A percentile compares a stretch with the other conserved stretches of the same genome.
These are phyloP conservation scores for Scutellaria minor DNA, from an alignment of 257 asterid species.

Conservation along the genomic window DNA sequence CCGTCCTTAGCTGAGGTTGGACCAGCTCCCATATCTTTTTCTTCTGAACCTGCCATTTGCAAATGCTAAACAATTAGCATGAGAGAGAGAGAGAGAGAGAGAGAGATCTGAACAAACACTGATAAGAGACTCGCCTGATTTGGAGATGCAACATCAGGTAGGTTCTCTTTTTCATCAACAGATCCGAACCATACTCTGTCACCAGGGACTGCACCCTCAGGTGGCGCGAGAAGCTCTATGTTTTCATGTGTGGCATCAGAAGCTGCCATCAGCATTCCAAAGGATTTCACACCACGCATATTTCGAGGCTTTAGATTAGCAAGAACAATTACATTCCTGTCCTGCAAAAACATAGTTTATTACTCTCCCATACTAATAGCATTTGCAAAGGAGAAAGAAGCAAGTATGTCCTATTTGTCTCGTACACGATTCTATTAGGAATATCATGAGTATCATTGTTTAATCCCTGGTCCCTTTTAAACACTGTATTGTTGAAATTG, in stretches of 20 bases:
- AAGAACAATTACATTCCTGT: slow-evolving; percentile 73
- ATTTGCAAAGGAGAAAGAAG: neutral
- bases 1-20: slow-evolving; percentile 84
- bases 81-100: neutral
- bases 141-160: slow-evolving; percentile 85
- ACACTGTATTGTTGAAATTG: neutral
- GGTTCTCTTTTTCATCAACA: slow-evolving; percentile 60
- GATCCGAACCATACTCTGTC: slow-evolving; percentile 96
- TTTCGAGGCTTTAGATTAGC: slow-evolving; percentile 97
- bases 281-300: slow-evolving; percentile 93
- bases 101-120: neutral
- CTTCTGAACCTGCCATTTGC: slow-evolving; percentile 74
- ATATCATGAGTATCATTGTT: neutral
- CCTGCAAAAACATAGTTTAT: slow-evolving; percentile 50
- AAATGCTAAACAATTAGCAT: neutral
- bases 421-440: neutral
- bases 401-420: neutral
- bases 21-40: slow-evolving; percentile 90
- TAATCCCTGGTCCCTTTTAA: neutral
- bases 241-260: slow-evolving; percentile 88
- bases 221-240: slow-evolving; percentile 89
- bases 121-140: slow-evolving; percentile 68
- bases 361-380: slow-evolving; percentile 19
- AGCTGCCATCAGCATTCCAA: slow-evolving; percentile 97
- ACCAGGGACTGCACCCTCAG: slow-evolving; percentile 80